Evolutionary conservation across 176 grass and related monocot species (phyloP).

Genomic region (Ananas comosus): DNA sequence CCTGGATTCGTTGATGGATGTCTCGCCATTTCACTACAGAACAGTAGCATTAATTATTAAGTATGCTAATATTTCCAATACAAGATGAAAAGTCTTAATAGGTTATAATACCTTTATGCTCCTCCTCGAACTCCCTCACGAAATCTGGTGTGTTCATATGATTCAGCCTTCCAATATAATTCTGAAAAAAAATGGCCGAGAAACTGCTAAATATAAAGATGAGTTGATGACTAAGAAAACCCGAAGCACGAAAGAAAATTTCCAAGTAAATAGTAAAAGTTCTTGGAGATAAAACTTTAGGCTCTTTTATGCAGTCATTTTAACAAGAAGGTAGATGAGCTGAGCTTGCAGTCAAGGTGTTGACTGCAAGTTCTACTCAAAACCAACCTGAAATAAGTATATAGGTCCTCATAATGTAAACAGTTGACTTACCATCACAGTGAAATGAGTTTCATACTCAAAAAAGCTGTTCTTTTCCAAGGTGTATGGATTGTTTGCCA

Average conservation of each 20-base stretch:
- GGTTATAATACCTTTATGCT: conserved; percentile 63
- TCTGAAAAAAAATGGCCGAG: conserved; percentile 30
- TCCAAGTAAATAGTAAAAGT: no score
- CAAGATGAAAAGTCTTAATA: neutral
- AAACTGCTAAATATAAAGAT: neutral
- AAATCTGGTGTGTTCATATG: conserved; percentile 92
- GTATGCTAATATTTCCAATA: neutral
- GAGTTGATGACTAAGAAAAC: neutral
- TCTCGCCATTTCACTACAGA: conserved; percentile 74
- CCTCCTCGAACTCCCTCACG: conserved; percentile 76
- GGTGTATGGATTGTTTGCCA: conserved; percentile 90
- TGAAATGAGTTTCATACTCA: conserved; percentile 98
- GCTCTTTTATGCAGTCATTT: neutral
- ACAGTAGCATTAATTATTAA: neutral
- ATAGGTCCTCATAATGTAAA: neutral
- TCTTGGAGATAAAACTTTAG: neutral
- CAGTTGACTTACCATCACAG: conserved; percentile 71
- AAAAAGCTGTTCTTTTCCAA: conserved; percentile 89
- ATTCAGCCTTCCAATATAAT: conserved; percentile 75
- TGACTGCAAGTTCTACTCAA: neutral
- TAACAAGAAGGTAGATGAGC: neutral
- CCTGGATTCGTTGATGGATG: conserved; percentile 48
- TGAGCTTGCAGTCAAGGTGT: no score
- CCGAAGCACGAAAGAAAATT: no score
- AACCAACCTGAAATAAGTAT: conserved; percentile 13